phyloP scores from a whole-genome alignment of 805 yeast genomes.

The Candida chauliodis region DNA sequence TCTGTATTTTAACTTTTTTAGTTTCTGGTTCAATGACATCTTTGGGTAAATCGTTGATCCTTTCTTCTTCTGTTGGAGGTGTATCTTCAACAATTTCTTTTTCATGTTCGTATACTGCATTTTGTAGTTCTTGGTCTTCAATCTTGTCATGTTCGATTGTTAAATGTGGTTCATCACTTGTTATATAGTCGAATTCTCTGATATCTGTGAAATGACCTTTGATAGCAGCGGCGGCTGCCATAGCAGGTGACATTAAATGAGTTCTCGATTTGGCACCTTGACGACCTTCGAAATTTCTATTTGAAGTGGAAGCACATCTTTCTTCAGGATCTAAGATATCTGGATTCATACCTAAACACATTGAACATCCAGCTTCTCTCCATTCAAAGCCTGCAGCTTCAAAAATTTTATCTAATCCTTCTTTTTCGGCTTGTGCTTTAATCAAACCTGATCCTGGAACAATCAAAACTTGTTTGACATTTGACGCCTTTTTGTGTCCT shows the following conservation, averaged over 20 bases:
- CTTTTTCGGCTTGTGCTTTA: constrained; percentile 88
- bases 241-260: constrained; percentile 96
- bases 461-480: constrained; percentile 77
- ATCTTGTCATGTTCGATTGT: constrained; percentile 36
- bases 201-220: constrained; percentile 88
- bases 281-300: constrained; percentile 98
- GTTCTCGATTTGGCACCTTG: constrained; percentile 97
- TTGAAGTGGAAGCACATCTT: constrained; percentile 98
- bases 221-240: constrained; percentile 99
- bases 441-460: constrained; percentile 98
- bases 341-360: constrained; percentile 99
- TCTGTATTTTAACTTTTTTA: constrained; percentile 10
- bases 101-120: constrained; percentile 70
- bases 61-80: constrained; percentile 53
- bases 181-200: constrained; percentile 69
- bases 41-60: constrained; percentile 61
- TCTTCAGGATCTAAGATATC: constrained; percentile 93
- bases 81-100: constrained; percentile 57
- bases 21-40: constrained; percentile 32
- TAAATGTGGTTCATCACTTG: constrained; percentile 58
- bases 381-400: constrained; percentile 93
- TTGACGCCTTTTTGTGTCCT: constrained; percentile 82
- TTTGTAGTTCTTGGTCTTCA: constrained; percentile 56
- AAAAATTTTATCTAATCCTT: constrained; percentile 90
- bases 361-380: constrained; percentile 99